Evolutionary conservation across 108 stramenopile genomes (phyloP), one percentile per base, ranked within the genome.

Genomic region (Parietichytrium sp.): DNA sequence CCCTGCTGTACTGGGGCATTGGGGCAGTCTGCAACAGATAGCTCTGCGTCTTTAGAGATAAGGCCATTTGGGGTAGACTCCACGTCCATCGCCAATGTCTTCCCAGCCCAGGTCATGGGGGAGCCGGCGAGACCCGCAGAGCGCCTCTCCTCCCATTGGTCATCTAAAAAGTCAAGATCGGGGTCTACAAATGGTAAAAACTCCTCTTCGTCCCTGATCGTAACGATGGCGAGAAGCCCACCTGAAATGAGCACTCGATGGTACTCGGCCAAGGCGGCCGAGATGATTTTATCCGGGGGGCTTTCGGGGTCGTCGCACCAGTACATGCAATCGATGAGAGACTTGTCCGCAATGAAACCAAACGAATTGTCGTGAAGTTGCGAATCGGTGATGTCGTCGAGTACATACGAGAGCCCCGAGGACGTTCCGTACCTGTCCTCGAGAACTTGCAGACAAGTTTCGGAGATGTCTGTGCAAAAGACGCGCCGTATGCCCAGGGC

Each of bases 271-370:
- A 72, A 12, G 15, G 45, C 6, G 6, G 23, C 12, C 16, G 61
- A 72, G 38, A 72, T 6, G 6, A 33, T 10, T 42, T 33, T 18
- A 13, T 72, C 61, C 6, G 33, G 1, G 15, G 15, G 18, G 10
- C 23, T 45, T 25, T 45, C 42, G 20, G 36, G 38, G 0, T 72
- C 61, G 6, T 33, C 36, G 61, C 61, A 72, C 20, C 45, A 72
- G 1, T 33, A 72, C 23, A 72, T 33, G 61, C 61, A 72, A 25
- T 72, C 61, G 42, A 72, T 16, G 33, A 72, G 61, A 6, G 61
- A 72, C 20, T 72, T 72, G 61, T 72, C 61, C 10, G 45, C 20
- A 0, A 72, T 42, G 20, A 72, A 38, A 27, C 45, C 61, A 20
- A 72, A 72, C 8, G 61, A 45, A 6, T 72, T 7, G 6, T 16